Conservation (phyloP, 2,329 filamentous ascomycete species). For the Diaporthe capsici region DNA sequence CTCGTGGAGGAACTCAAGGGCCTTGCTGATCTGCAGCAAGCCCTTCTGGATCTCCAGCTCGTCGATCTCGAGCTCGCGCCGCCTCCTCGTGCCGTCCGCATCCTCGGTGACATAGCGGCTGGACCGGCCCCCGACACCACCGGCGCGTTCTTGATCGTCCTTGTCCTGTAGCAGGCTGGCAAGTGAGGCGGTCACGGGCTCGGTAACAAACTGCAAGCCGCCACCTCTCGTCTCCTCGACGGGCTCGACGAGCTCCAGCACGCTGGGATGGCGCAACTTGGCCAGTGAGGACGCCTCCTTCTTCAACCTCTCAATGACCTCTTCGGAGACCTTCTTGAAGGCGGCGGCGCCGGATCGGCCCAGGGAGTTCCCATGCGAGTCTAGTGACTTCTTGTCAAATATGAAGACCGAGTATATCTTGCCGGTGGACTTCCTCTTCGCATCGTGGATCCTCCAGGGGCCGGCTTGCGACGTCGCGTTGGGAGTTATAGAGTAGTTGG, state of each 20-base stretch:
- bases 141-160: slow-evolving; percentile 83
- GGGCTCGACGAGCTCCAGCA: slow-evolving; percentile 93
- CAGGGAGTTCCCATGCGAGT: slow-evolving; percentile 75
- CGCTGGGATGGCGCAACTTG: slow-evolving; percentile 88
- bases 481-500: slow-evolving; percentile 88
- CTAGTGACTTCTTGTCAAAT: slow-evolving; percentile 90
- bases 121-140: slow-evolving; percentile 77
- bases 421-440: slow-evolving; percentile 94
- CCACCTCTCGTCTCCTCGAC: slow-evolving; percentile 94
- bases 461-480: slow-evolving; percentile 85
- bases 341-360: slow-evolving; percentile 72
- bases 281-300: slow-evolving; percentile 93
- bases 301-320: slow-evolving; percentile 91
- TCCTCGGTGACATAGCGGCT: slow-evolving; percentile 88
- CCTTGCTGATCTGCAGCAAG: slow-evolving; percentile 91
- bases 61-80: slow-evolving; percentile 92
- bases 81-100: slow-evolving; percentile 77
- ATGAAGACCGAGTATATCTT: slow-evolving; percentile 93
- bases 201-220: slow-evolving; percentile 95
- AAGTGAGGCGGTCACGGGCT: slow-evolving; percentile 90
- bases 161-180: slow-evolving; percentile 87
- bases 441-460: slow-evolving; percentile 98
- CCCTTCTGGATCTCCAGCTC: slow-evolving; percentile 99
- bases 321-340: slow-evolving; percentile 86
- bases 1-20: slow-evolving; percentile 94